Evolutionary conservation across 768 basidiomycete genomes (phyloP), one percentile per base, ranked within the genome.

Genomic region (Mycena galericulata): DNA sequence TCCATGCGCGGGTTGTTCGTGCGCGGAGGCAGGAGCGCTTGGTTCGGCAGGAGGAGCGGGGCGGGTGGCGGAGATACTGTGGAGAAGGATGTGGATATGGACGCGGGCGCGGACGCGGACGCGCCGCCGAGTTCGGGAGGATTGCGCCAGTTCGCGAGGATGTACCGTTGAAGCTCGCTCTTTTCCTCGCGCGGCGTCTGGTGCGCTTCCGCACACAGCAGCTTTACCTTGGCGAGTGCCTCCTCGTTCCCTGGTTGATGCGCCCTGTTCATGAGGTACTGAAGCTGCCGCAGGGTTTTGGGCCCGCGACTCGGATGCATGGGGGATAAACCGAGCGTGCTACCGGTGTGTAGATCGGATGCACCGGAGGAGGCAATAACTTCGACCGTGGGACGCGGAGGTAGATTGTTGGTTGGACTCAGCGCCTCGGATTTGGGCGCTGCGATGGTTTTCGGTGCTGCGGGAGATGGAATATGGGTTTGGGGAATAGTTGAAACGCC

Each of bases 1-100:
- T 86, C 82, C 53, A 82, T 74, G 14, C 83, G 83, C 56, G 85
- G 85, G 69, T 85, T 86, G 50, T 81, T 82, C 60, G 82, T 50
- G 8, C 58, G 34, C 73, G 72, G 63, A 70, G 67, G 47, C 71
- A 73, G 46, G 26, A 49, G 55, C 17, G 34, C 56, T 34, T 71
- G 65, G 27, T 34, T 62, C 46, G 41, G 69, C 14, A 66, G 59
- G 32, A 51, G 74, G 5, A 54, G 45, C 40, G 54, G 69, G 47
- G 20, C 41, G 41, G 32, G 56, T 20, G 41, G 67, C 32, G 41
- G 45, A 17, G 62, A 26, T 2, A 54, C 30, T n/a, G n/a, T n/a
- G n/a, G n/a, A n/a, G n/a, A n/a, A n/a, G n/a, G n/a, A n/a, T n/a
- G n/a, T n/a, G 76, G 53, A 38, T 62, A 8, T 9, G 74, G 70